These are phyloP conservation scores for Pythium rishiriense DNA, from an alignment of 352 stramenopile genomes.

Conservation along the genomic window DNA sequence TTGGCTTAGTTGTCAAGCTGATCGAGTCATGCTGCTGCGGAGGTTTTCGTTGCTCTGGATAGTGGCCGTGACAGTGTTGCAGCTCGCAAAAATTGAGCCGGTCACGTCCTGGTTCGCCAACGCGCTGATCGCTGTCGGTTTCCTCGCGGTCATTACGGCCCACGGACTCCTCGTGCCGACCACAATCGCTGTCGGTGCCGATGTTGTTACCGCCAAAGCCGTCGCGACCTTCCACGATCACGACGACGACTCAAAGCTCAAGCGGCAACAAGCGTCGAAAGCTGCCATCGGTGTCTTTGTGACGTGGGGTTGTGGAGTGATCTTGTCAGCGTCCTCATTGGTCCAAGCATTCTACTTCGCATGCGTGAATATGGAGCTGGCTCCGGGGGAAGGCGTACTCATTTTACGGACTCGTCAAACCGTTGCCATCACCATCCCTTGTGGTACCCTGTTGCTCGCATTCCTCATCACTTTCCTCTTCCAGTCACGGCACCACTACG, in stretches of 20 bases:
- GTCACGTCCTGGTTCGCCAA: slow-evolving; percentile 31
- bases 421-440: slow-evolving; percentile 38
- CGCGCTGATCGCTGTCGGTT: slow-evolving; percentile 37
- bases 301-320: slow-evolving; percentile 48
- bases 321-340: slow-evolving; percentile 39
- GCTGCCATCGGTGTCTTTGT: slow-evolving; percentile 27
- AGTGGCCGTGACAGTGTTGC: slow-evolving; percentile 44
- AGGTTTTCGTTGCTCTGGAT: slow-evolving; percentile 44
- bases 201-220: slow-evolving; percentile 29
- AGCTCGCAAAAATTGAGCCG: slow-evolving; percentile 37
- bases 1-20: slow-evolving; percentile 42
- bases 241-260: slow-evolving; percentile 1
- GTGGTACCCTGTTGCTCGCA: slow-evolving; percentile 31
- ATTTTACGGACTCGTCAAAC: slow-evolving; percentile 30
- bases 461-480: slow-evolving; percentile 47
- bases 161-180: slow-evolving; percentile 58
- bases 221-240: not conserved
- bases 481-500: slow-evolving; percentile 38
- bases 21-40: slow-evolving; percentile 50
- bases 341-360: slow-evolving; percentile 66
- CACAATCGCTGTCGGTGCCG: slow-evolving; percentile 44
- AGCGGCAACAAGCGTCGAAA: slow-evolving; percentile 15
- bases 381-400: slow-evolving; percentile 2
- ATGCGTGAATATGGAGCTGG: slow-evolving; percentile 33
- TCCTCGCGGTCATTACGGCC: slow-evolving; percentile 39